These are phyloP conservation scores for Heterobasidion irregulare DNA, from an alignment of 1,284 basidiomycete species.

Conservation along the genomic window DNA sequence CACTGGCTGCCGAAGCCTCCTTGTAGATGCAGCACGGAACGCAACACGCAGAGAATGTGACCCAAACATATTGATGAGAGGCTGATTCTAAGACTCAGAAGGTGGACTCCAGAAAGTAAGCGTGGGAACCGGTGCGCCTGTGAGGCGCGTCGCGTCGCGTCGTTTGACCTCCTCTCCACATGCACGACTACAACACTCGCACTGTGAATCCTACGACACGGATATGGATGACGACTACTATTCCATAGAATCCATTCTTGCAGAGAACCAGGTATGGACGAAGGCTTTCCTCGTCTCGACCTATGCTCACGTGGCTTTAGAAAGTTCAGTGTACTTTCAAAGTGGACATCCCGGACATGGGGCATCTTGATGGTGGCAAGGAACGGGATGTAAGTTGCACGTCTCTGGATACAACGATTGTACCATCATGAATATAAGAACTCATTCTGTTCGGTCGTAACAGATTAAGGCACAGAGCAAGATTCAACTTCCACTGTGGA, in stretches of 20 bases:
- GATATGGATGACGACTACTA: constrained; percentile 83
- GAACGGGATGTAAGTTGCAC: constrained; percentile 61
- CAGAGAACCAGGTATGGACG: constrained; percentile 72
- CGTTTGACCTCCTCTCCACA: not conserved
- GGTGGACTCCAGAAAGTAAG: not conserved
- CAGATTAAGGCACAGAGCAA: constrained; percentile 72
- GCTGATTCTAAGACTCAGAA: not conserved
- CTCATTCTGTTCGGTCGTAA: not conserved
- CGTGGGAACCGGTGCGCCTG: not conserved
- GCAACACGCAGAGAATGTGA: not conserved
- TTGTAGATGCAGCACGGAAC: not conserved
- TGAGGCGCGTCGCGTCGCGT: constrained; percentile 4
- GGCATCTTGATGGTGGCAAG: constrained; percentile 77
- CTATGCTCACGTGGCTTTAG: constrained; percentile 26
- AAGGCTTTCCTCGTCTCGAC: not conserved
- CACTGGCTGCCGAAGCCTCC: not conserved
- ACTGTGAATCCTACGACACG: not conserved
- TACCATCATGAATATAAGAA: not conserved
- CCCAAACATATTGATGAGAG: not conserved
- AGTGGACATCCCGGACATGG: constrained; percentile 76
- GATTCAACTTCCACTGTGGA: constrained; percentile 79
- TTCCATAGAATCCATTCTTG: constrained; percentile 79
- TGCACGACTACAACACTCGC: not conserved
- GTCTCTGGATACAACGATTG: not conserved
- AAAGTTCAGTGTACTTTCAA: constrained; percentile 90